Conservation (phyloP, 805 yeast species). For the Metschnikowia arizonensis region DNA sequence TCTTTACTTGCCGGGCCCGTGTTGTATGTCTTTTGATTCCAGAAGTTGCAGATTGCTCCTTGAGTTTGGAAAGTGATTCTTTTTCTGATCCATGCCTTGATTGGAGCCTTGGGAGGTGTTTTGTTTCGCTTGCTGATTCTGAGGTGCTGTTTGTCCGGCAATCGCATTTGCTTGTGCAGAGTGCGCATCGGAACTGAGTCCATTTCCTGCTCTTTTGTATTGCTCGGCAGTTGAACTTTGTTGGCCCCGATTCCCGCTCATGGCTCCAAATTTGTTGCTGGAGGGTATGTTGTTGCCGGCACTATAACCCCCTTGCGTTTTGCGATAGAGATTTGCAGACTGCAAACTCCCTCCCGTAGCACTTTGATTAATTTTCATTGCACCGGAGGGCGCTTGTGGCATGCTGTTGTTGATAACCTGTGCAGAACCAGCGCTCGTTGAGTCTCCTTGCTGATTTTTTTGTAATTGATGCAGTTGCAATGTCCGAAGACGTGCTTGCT, state of each 20-base stretch:
- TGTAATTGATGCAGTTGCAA: conserved; percentile 37
- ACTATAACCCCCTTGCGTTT: conserved; percentile 4
- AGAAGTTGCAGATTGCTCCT: conserved; percentile 1
- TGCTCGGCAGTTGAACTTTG: conserved; percentile 1
- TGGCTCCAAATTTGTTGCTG: conserved; percentile 2
- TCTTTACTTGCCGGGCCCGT: conserved; percentile 4
- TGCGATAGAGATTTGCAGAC: not conserved
- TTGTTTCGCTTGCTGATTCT: conserved; percentile 5
- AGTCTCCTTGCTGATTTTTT: conserved; percentile 5
- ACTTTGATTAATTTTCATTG: not conserved
- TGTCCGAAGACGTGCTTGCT: conserved; percentile 46
- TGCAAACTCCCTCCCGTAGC: not conserved
- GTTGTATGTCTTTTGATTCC: conserved; percentile 3
- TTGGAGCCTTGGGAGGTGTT: not conserved
- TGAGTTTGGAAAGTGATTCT: not conserved
- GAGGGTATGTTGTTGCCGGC: conserved; percentile 6
- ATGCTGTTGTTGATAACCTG: not conserved
- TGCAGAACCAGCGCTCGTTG: not conserved
- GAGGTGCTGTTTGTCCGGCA: not conserved
- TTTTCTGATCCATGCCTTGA: conserved; percentile 8
- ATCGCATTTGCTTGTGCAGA: not conserved
- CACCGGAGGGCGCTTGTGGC: conserved; percentile 2
- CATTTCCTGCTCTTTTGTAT: not conserved
- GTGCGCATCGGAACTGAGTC: not conserved
- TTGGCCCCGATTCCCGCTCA: conserved; percentile 2